These are phyloP conservation scores for Oryza coarctata DNA, from an alignment of 176 grass and related monocot species.

Conservation along the genomic window DNA sequence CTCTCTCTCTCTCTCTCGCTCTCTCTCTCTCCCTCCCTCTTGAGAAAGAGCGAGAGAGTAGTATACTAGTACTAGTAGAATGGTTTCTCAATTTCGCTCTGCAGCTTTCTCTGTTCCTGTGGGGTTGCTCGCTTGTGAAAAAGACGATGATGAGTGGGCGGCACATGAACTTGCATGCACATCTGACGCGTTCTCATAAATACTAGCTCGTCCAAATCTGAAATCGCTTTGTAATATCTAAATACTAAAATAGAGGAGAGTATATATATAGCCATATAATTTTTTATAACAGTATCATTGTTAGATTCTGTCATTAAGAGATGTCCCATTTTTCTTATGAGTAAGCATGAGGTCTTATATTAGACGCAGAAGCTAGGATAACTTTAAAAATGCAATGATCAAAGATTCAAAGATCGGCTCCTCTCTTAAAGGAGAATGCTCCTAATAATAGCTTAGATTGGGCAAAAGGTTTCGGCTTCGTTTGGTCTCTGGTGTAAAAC, in stretches of 20 bases:
- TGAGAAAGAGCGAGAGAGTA: conserved; percentile 9
- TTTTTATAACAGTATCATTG: neutral
- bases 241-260: neutral
- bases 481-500: conserved; percentile 22
- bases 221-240: neutral
- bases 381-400: neutral
- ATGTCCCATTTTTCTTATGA: conserved; percentile 3
- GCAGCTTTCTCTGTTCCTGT: conserved; percentile 6
- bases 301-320: conserved; percentile 32
- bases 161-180: conserved; percentile 47
- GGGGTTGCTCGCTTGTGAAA: conserved; percentile 35
- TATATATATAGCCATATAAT: neutral
- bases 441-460: neutral
- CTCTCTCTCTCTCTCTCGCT: neutral
- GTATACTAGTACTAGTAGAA: neutral
- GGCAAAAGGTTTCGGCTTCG: conserved; percentile 39
- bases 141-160: conserved; percentile 31
- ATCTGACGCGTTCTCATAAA: conserved; percentile 49
- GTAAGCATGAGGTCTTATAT: neutral
- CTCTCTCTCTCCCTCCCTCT: neutral
- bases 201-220: conserved; percentile 30
- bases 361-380: neutral
- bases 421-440: conserved; percentile 5
- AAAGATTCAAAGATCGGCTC: neutral
- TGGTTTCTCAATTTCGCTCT: neutral